Conservation (phyloP, 495 filamentous ascomycete genomes). For the Tuber magnatum region DNA sequence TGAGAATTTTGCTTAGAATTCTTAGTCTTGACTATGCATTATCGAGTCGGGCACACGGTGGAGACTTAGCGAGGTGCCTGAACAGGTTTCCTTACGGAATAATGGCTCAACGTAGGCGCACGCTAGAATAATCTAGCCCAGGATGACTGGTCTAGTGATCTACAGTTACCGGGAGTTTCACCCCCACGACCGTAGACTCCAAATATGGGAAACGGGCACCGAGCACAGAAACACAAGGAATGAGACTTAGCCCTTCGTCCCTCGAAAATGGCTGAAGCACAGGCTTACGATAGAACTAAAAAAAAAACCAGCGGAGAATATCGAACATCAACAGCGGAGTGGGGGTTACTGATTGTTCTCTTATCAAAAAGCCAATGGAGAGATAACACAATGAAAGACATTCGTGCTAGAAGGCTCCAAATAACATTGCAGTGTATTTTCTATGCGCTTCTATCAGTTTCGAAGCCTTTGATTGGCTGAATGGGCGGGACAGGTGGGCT, state of each 20-base stretch:
- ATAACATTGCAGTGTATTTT: background rate
- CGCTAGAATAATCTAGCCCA: background rate
- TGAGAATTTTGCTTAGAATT: background rate
- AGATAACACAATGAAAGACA: background rate
- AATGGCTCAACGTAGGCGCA: background rate
- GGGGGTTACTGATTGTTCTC: background rate
- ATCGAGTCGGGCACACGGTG: no score
- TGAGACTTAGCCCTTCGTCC: background rate
- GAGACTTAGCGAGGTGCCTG: background rate
- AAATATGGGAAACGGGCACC: background rate
- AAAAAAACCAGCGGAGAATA: background rate
- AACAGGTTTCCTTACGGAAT: background rate
- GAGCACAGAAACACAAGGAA: background rate
- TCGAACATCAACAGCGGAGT: background rate
- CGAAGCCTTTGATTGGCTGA: background rate
- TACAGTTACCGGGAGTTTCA: background rate
- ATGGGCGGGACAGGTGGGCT: background rate
- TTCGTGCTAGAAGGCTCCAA: background rate
- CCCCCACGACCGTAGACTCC: background rate
- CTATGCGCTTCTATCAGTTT: background rate
- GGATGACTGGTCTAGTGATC: background rate
- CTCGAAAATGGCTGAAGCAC: background rate
- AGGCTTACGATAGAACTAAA: background rate
- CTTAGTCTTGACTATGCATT: background rate
- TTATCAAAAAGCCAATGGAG: background rate